Percentiles rank a stretch among this genome's conserved stretches.
These are phyloP conservation scores for Trichophaea hybrida DNA, from an alignment of 2,329 filamentous ascomycete species.

Conservation along the genomic window DNA sequence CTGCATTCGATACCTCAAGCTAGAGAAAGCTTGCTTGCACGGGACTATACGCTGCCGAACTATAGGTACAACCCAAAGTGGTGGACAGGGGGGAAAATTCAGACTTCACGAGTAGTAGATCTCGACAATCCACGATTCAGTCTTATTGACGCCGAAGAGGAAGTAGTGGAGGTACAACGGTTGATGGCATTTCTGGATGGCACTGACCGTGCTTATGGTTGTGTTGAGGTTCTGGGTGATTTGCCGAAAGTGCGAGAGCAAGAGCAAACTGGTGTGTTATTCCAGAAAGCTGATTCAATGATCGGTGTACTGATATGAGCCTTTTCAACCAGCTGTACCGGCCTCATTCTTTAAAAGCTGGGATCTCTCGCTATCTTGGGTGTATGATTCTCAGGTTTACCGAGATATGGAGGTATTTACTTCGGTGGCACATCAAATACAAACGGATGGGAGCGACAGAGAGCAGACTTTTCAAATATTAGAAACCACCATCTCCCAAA, in stretches of 20 bases:
- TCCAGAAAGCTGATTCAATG: not conserved
- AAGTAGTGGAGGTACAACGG: slow-evolving; percentile 25
- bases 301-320: not conserved
- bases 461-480: slow-evolving; percentile 20
- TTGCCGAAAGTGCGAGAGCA: slow-evolving; percentile 7
- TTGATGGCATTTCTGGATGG: slow-evolving; percentile 26
- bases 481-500: slow-evolving; percentile 13
- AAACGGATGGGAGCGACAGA: slow-evolving; percentile 2
- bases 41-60: slow-evolving; percentile 15
- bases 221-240: slow-evolving; percentile 21
- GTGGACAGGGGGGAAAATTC: slow-evolving; percentile 26
- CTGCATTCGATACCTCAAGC: slow-evolving; percentile 25
- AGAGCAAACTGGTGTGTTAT: not conserved
- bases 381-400: slow-evolving; percentile 10
- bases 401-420: slow-evolving; percentile 9
- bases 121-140: slow-evolving; percentile 17
- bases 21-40: slow-evolving; percentile 21
- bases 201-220: slow-evolving; percentile 26
- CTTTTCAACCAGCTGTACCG: slow-evolving; percentile 11
- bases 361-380: slow-evolving; percentile 7
- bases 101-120: slow-evolving; percentile 23
- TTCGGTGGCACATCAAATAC: not conserved
- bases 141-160: slow-evolving; percentile 15
- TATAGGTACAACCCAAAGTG: slow-evolving; percentile 26
- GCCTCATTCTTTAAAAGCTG: slow-evolving; percentile 20